phyloP scores from a whole-genome alignment of 345 rosid genomes.

The Leavenworthia alabamica region DNA sequence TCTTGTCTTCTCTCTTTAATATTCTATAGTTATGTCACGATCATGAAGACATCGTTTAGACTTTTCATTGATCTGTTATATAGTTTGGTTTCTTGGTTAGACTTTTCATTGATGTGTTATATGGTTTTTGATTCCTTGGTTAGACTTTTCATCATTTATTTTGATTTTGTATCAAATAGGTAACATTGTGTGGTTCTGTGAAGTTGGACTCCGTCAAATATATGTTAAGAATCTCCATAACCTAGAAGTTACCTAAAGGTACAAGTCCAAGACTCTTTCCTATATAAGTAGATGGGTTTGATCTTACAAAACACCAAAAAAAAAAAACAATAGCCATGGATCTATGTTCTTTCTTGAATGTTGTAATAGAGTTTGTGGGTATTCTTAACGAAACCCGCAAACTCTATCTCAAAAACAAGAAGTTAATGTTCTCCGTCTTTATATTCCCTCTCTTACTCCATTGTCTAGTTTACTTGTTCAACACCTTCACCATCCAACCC shows the following conservation, averaged over 20 bases:
- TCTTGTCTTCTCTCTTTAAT: neutral
- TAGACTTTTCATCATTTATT: no score
- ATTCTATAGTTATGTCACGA: neutral
- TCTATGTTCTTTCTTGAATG: neutral
- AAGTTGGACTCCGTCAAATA: no score
- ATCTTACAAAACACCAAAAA: neutral
- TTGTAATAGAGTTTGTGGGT: conserved; percentile 15
- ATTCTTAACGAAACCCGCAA: conserved; percentile 37
- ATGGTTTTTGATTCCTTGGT: no score
- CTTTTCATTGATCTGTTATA: neutral
- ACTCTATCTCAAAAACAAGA: conserved; percentile 37
- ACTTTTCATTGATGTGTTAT: no score
- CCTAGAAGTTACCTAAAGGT: no score
- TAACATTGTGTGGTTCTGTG: no score
- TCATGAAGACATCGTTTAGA: neutral
- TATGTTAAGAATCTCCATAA: no score
- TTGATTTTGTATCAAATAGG: no score
- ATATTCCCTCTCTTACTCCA: conserved; percentile 21
- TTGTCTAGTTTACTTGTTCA: conserved; percentile 25
- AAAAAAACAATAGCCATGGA: no score
- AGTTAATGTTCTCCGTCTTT: conserved; percentile 36
- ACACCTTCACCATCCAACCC: conserved; percentile 28
- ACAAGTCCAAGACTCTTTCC: conserved; percentile 6
- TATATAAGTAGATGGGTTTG: conserved; percentile 11
- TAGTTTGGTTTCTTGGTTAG: neutral